Evolutionary conservation across 805 yeast genomes (phyloP), one percentile per base, ranked within the genome.

Genomic region (Saccharomycopsis sp.): DNA sequence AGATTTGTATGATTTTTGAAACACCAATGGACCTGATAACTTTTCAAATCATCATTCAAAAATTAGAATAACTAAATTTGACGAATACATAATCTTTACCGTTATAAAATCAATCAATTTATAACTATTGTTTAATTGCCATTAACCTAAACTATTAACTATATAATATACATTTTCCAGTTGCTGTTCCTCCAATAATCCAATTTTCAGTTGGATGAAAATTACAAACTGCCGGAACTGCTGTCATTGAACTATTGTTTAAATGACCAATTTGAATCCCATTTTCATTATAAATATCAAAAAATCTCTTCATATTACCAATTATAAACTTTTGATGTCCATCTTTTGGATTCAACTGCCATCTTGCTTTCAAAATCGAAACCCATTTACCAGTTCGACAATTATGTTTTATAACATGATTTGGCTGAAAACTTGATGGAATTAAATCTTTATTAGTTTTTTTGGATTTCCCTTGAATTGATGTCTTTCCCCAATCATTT

Each of bases 371-470:
- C 42, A 89, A 62, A 35, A 89, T 89, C 1, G 95, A 79, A 0
- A 92, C 95, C 98, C 98, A 89, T 49, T 95, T 67, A 0, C 98
- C 98, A 0, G 96, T 82, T 58, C 89, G 95, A 61, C 98, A 92
- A 53, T 92, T 92, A 56, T 92, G 98, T 41, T 72, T 73, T 37
- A 89, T 66, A 8, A 74, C 73, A 21, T 73, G 68, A 21, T 67
- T 54, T 0, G 95, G 94, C n/a, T 52, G 56, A 26, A 86, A 50
- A 39, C 31, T 69, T 70, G 5, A 52, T 54, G 37, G 30, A 26
- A 35, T 43, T 28, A 31, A 6, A 49, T 50, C 12, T 51, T 44
- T 10, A 55, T 34, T 1, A n/a, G 12, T n/a, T n/a, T 14, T 42
- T 34, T 30, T 37, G 41, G 2, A 32, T 26, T 31, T 37, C 28